These are phyloP conservation scores for Zoysia matrella DNA, from an alignment of 202 grass and related monocot genomes.

Conservation along the genomic window DNA sequence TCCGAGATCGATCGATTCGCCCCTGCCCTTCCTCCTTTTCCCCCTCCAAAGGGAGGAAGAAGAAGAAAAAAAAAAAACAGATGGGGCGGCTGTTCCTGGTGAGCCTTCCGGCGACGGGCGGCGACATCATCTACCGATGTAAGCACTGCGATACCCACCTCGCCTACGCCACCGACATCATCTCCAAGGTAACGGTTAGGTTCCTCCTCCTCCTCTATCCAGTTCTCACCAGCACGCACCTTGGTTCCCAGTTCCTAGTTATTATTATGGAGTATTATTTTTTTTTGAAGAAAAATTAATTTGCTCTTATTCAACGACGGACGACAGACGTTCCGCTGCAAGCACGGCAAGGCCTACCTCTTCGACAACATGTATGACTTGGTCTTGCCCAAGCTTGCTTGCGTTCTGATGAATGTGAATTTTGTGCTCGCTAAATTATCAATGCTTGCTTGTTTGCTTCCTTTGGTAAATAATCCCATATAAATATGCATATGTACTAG, in stretches of 20 bases:
- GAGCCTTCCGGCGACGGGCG: slow-evolving; percentile 37
- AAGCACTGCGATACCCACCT: slow-evolving; percentile 53
- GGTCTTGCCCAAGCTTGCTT: too few species aligned
- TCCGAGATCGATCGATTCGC: too few species aligned
- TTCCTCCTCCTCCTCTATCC: background rate
- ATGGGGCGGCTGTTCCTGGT: slow-evolving; percentile 49
- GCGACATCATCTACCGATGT: slow-evolving; percentile 42
- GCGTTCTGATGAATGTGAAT: background rate
- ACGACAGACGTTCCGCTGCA: slow-evolving; percentile 30
- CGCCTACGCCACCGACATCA: slow-evolving; percentile 41
- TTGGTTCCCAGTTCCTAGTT: too few species aligned
- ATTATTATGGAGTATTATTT: too few species aligned
- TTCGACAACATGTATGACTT: slow-evolving; percentile 31
- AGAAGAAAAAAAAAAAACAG: too few species aligned
- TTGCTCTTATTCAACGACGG: background rate
- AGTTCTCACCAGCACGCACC: background rate
- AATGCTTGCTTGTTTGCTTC: background rate
- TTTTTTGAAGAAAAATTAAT: background rate
- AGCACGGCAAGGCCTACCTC: slow-evolving; percentile 57
- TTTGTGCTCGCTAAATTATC: too few species aligned
- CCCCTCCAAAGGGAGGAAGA: too few species aligned
- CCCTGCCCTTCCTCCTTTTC: too few species aligned
- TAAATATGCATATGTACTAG: background rate
- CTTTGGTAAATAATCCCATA: background rate
- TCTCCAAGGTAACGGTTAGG: slow-evolving; percentile 16